Evolutionary conservation across 345 rosid species (phyloP).

Genomic region (Gynandropsis gynandra): DNA sequence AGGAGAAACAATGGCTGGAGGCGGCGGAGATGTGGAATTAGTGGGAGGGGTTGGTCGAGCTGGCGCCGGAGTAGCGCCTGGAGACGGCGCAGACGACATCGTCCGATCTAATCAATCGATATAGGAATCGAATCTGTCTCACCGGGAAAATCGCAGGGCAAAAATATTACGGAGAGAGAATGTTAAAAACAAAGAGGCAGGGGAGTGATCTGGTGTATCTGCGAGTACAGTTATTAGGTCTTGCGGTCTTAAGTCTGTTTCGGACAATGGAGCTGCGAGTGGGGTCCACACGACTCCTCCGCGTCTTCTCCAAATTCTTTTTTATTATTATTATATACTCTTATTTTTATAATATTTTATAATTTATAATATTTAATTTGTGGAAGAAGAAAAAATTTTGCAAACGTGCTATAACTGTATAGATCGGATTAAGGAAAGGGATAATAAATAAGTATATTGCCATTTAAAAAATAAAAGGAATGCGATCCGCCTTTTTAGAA

Average conservation of each 20-base stretch:
- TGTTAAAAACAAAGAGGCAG: conserved; percentile 1
- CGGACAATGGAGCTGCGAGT: conserved; percentile 19
- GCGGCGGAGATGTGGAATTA: no score
- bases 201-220: conserved; percentile 23
- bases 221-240: conserved; percentile 5
- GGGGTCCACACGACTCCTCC: conserved; percentile 50
- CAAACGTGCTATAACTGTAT: no score
- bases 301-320: conserved; percentile 26
- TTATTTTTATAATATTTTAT: not conserved
- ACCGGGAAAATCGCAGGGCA: not conserved
- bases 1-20: no score
- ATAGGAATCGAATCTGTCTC: no score
- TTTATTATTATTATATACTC: not conserved
- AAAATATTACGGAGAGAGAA: not conserved
- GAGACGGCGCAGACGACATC: conserved; percentile 52
- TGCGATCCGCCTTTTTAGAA: no score
- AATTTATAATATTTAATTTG: no score
- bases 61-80: conserved; percentile 33
- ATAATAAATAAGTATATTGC: no score
- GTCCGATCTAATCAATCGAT: conserved; percentile 17
- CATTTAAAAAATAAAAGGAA: no score
- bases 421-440: no score
- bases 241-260: conserved; percentile 6
- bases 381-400: no score
- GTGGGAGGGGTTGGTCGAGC: no score